These are phyloP conservation scores for Hanseniaspora singularis DNA, from an alignment of 805 yeast genomes.

Conservation along the genomic window DNA sequence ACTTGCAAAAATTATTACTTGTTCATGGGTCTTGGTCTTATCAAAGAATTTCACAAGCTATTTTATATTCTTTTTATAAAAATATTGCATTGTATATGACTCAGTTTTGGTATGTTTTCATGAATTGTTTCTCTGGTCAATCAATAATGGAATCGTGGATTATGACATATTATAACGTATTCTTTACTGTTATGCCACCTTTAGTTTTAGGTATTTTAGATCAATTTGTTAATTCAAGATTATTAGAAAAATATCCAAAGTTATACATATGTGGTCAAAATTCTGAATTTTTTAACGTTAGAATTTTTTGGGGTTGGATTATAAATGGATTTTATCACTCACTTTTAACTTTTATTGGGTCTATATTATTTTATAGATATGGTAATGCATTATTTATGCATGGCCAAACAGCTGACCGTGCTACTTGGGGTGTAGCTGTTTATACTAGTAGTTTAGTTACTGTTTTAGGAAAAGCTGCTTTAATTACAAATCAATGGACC, in stretches of 20 bases:
- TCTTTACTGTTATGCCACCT: slow-evolving; percentile 91
- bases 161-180: slow-evolving; percentile 84
- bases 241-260: slow-evolving; percentile 84
- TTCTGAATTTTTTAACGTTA: slow-evolving; percentile 77
- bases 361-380: slow-evolving; percentile 52
- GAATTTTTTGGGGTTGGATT: slow-evolving; percentile 96
- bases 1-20: slow-evolving; percentile 62
- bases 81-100: slow-evolving; percentile 93
- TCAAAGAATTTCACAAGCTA: slow-evolving; percentile 85
- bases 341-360: slow-evolving; percentile 64
- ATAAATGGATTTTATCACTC: slow-evolving; percentile 91
- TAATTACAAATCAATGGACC: slow-evolving; percentile 88
- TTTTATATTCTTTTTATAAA: slow-evolving; percentile 88
- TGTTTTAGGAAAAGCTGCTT: slow-evolving; percentile 88
- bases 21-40: slow-evolving; percentile 99
- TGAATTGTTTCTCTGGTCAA: slow-evolving; percentile 88
- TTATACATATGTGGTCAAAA: slow-evolving; percentile 82
- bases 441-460: slow-evolving; percentile 81
- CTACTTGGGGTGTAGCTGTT: slow-evolving; percentile 90
- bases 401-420: slow-evolving; percentile 72
- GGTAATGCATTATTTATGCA: slow-evolving; percentile 48
- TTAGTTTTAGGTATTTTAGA: slow-evolving; percentile 93
- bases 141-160: slow-evolving; percentile 97
- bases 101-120: slow-evolving; percentile 94
- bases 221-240: slow-evolving; percentile 83